These are phyloP conservation scores for Metschnikowia continentalis DNA, from an alignment of 805 yeast species.

Conservation along the genomic window DNA sequence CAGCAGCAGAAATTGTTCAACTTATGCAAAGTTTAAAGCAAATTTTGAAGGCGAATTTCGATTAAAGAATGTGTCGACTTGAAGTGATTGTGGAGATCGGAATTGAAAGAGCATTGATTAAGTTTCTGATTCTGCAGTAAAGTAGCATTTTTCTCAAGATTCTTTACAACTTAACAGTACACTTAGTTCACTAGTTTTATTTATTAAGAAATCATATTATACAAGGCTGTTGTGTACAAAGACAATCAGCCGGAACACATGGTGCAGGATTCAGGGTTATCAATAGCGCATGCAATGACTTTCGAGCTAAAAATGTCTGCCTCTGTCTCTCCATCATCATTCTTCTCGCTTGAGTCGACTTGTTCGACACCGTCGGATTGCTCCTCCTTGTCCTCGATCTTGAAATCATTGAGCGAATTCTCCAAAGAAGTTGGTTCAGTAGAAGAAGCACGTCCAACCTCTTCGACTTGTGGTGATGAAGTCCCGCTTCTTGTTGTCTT, in stretches of 20 bases:
- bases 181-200: not conserved
- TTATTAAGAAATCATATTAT: not conserved
- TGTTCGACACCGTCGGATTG: conserved; percentile 4
- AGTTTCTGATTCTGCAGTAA: not conserved
- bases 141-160: not conserved
- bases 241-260: conserved; percentile 89
- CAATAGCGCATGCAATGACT: conserved; percentile 94
- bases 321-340: conserved; percentile 36
- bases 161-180: not conserved
- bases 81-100: no score
- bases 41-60: not conserved
- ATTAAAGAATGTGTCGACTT: no score
- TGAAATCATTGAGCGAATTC: conserved; percentile 44
- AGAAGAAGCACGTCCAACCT: conserved; percentile 22
- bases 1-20: not conserved
- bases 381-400: conserved; percentile 25
- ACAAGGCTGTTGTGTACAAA: not conserved
- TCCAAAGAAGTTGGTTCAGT: conserved; percentile 43
- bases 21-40: not conserved
- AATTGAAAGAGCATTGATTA: not conserved
- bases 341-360: conserved; percentile 5
- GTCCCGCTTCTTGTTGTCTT: conserved; percentile 19
- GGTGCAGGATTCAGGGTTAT: conserved; percentile 95
- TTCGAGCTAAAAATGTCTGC: conserved; percentile 87
- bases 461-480: conserved; percentile 19